Conservation (phyloP, 805 yeast genomes). For the Yamadazyma sp. region DNA sequence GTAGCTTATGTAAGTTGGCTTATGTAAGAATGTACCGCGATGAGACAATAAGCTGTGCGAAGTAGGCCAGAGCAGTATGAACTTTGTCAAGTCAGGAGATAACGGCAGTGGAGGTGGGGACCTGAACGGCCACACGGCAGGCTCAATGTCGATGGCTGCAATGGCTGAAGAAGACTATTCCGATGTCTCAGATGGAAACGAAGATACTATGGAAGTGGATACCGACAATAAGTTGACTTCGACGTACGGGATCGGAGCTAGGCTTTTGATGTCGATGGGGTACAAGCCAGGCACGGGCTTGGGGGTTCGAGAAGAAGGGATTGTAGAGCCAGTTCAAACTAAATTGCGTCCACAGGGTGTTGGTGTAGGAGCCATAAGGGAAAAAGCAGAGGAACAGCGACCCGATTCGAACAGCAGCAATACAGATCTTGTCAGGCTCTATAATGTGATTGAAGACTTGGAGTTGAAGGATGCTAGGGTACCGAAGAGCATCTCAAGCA, state of each 20-base stretch:
- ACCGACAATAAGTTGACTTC: conserved; percentile 2
- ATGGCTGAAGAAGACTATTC: conserved; percentile 1
- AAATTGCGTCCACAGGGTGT: conserved; percentile 61
- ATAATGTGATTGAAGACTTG: conserved; percentile 35
- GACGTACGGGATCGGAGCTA: conserved; percentile 82
- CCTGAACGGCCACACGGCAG: neutral
- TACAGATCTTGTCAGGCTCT: conserved; percentile 20
- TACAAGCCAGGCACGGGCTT: conserved; percentile 80
- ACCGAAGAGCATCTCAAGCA: conserved; percentile 21
- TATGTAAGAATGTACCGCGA: neutral
- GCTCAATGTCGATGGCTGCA: neutral
- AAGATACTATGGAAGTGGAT: neutral
- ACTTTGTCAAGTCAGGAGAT: conserved; percentile 7
- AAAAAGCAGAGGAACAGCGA: conserved; percentile 22
- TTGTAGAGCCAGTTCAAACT: conserved; percentile 76
- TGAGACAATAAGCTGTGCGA: no score
- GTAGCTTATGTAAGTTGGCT: neutral
- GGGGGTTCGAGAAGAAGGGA: conserved; percentile 74
- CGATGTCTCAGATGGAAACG: neutral
- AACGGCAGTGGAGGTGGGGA: neutral
- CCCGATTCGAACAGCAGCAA: conserved; percentile 4
- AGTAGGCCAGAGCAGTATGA: no score
- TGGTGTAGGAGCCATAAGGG: conserved; percentile 70
- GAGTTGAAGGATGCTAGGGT: conserved; percentile 34
- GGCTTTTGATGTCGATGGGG: conserved; percentile 80